A percentile compares a stretch with the other conserved stretches of the same genome.
Conservation (phyloP, 371 early-diverging fungal species). For the Haplosporangium sp. region DNA sequence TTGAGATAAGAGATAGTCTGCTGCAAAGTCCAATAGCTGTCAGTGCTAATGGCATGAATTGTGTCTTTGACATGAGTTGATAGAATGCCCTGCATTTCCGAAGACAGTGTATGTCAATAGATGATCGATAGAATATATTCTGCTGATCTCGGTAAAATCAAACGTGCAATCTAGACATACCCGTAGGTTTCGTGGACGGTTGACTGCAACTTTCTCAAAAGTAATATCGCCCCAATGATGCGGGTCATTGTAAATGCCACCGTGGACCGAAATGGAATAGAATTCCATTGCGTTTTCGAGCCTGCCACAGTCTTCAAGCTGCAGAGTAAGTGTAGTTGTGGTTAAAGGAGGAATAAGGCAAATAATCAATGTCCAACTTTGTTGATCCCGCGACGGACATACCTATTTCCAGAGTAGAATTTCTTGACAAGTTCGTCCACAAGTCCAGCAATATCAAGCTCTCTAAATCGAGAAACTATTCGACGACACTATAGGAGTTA, state of each 20-base stretch:
- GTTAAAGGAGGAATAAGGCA: neutral
- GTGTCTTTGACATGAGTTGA: slow-evolving; percentile 50
- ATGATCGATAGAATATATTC: neutral
- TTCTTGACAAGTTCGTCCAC: slow-evolving; percentile 33
- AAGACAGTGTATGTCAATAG: neutral
- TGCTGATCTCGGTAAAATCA: neutral
- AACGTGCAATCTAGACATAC: slow-evolving; percentile 10
- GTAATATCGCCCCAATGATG: slow-evolving; percentile 28
- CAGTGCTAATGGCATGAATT: slow-evolving; percentile 58
- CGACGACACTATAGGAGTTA: slow-evolving; percentile 39
- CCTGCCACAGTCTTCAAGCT: slow-evolving; percentile 25
- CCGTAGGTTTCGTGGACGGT: slow-evolving; percentile 43
- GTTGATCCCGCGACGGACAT: neutral
- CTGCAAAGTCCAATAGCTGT: slow-evolving; percentile 48
- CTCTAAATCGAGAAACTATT: slow-evolving; percentile 33
- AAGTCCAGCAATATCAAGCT: slow-evolving; percentile 32
- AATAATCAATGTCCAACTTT: neutral
- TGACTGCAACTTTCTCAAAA: slow-evolving; percentile 27
- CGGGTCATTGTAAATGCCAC: slow-evolving; percentile 41
- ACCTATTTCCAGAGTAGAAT: slow-evolving; percentile 47
- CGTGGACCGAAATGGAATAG: slow-evolving; percentile 44
- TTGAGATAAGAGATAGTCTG: slow-evolving; percentile 41
- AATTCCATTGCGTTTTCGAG: slow-evolving; percentile 38
- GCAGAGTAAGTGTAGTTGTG: neutral
- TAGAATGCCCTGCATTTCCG: slow-evolving; percentile 40